Percentiles rank a stretch among this genome's conserved stretches.
phyloP scores from a whole-genome alignment of 371 early-diverging fungal genomes.

The Saksenaea vasiformis region DNA sequence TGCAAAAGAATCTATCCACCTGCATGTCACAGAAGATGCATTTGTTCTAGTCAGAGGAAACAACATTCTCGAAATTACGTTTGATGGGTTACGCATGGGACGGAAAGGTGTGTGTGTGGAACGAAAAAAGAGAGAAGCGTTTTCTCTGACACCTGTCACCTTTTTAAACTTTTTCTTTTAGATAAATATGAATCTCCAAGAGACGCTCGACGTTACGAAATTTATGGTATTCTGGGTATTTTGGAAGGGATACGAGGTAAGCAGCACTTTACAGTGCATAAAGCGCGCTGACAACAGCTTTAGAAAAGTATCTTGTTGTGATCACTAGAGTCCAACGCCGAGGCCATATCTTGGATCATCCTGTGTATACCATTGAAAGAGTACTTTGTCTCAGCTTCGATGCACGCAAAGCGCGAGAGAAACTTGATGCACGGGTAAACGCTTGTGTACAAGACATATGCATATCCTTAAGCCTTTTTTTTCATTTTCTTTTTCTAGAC shows the following conservation, averaged over 20 bases:
- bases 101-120: constrained; percentile 29
- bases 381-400: constrained; percentile 48
- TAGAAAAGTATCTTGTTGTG: constrained; percentile 46
- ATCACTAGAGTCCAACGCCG: constrained; percentile 44
- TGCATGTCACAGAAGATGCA: constrained; percentile 25
- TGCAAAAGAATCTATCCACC: constrained; percentile 1
- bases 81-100: constrained; percentile 25
- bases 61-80: constrained; percentile 25
- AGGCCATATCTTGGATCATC: constrained; percentile 47
- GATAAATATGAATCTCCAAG: constrained; percentile 21
- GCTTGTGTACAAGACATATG: not conserved
- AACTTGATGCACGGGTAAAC: constrained; percentile 16
- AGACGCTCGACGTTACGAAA: constrained; percentile 26
- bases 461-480: not conserved
- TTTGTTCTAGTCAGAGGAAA: constrained; percentile 27
- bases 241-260: constrained; percentile 40
- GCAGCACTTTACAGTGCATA: not conserved
- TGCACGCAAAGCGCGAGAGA: constrained; percentile 25
- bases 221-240: constrained; percentile 43
- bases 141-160: not conserved
- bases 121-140: not conserved
- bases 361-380: constrained; percentile 48
- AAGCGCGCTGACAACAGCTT: not conserved
- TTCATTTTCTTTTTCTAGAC: not conserved
- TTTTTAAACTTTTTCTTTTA: not conserved